Percentiles rank a stretch among this genome's conserved stretches.
These are phyloP conservation scores for Eucalyptus cloeziana DNA, from an alignment of 345 rosid genomes.

Conservation along the genomic window DNA sequence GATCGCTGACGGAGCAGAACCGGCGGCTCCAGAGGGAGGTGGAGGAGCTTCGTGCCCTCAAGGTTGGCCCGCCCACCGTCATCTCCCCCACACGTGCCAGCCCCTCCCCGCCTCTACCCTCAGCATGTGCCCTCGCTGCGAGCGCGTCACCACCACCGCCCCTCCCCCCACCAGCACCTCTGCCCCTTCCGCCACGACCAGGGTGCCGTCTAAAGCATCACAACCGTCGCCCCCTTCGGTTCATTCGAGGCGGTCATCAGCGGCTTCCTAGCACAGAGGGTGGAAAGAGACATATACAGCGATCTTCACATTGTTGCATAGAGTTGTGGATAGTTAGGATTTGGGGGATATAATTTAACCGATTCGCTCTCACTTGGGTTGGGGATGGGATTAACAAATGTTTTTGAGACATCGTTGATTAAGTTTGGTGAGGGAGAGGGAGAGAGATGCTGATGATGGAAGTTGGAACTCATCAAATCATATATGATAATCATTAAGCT, in stretches of 20 bases:
- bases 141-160: constrained; percentile 57
- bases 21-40: constrained; percentile 80
- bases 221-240: constrained; percentile 14
- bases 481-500: not conserved
- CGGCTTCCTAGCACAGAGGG: constrained; percentile 13
- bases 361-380: not conserved
- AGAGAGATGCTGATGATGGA: not conserved
- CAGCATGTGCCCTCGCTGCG: constrained; percentile 89
- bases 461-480: not conserved
- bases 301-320: not conserved
- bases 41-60: constrained; percentile 86
- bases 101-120: constrained; percentile 65
- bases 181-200: constrained; percentile 1
- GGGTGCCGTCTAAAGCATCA: constrained; percentile 19
- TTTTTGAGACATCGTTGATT: not conserved
- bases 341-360: not conserved
- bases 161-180: constrained; percentile 5
- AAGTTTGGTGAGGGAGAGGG: not conserved
- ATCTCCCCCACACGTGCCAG: constrained; percentile 32
- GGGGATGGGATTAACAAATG: not conserved
- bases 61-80: constrained; percentile 50
- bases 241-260: constrained; percentile 32
- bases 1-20: constrained; percentile 87
- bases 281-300: not conserved
- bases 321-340: not conserved